A percentile compares a stretch with the other conserved stretches of the same genome.
Evolutionary conservation across 2,329 filamentous ascomycete genomes (phyloP).

Genomic region (Neocucurbitaria cava): DNA sequence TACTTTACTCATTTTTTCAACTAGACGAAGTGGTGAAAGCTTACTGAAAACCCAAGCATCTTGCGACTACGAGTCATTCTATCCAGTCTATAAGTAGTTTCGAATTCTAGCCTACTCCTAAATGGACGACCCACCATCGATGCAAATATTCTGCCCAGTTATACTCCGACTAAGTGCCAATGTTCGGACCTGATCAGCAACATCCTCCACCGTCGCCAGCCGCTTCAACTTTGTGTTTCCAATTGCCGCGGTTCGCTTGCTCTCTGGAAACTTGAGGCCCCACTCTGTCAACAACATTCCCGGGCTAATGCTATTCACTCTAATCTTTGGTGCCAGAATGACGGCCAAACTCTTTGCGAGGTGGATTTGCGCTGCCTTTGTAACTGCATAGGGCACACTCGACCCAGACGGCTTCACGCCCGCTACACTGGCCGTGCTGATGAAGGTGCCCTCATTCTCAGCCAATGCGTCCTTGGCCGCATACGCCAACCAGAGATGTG

Average conservation of each 20-base stretch:
- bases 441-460: slow-evolving; percentile 66
- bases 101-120: slow-evolving; percentile 12
- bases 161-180: slow-evolving; percentile 45
- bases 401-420: slow-evolving; percentile 70
- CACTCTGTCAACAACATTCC: slow-evolving; percentile 68
- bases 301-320: slow-evolving; percentile 70
- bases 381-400: slow-evolving; percentile 75
- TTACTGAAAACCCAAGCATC: no score
- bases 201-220: slow-evolving; percentile 61
- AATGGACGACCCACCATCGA: slow-evolving; percentile 46
- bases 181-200: slow-evolving; percentile 45
- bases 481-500: slow-evolving; percentile 60
- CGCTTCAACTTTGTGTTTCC: slow-evolving; percentile 57
- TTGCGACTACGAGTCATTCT: neutral
- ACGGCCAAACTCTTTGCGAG: slow-evolving; percentile 70
- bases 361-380: slow-evolving; percentile 77
- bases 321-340: slow-evolving; percentile 67
- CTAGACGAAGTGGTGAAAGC: no score
- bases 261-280: slow-evolving; percentile 56
- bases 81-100: neutral
- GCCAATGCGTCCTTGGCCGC: slow-evolving; percentile 66
- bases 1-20: no score
- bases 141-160: slow-evolving; percentile 48
- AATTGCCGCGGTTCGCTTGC: slow-evolving; percentile 52
- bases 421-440: slow-evolving; percentile 69